phyloP scores from a whole-genome alignment of 2,329 filamentous ascomycete species.

The Pseudogymnoascus sp. region DNA sequence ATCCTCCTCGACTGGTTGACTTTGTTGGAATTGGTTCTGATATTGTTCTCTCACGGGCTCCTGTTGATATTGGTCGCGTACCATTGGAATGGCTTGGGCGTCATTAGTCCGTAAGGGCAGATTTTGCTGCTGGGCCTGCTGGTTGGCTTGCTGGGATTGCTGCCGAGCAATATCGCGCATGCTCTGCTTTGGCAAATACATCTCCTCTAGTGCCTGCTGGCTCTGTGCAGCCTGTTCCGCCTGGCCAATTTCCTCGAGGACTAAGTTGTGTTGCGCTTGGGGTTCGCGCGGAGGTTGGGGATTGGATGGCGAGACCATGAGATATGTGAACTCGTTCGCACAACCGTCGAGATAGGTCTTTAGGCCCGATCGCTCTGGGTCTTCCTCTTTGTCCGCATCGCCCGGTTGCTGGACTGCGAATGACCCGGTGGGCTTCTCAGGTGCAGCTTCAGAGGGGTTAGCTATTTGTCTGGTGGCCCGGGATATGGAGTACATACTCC shows the following conservation, averaged over 20 bases:
- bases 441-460: constrained; percentile 1
- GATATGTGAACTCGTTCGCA: constrained; percentile 58
- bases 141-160: constrained; percentile 45
- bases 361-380: constrained; percentile 44
- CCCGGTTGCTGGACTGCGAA: constrained; percentile 41
- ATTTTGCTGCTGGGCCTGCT: constrained; percentile 33
- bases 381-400: constrained; percentile 28
- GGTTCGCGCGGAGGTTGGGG: constrained; percentile 58
- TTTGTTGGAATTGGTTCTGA: constrained; percentile 26
- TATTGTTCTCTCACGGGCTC: background rate
- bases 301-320: constrained; percentile 62
- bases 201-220: constrained; percentile 30
- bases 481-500: background rate
- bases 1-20: constrained; percentile 38
- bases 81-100: constrained; percentile 42
- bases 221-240: constrained; percentile 16
- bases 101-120: constrained; percentile 32
- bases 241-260: background rate
- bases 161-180: constrained; percentile 36
- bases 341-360: constrained; percentile 58
- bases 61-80: constrained; percentile 36
- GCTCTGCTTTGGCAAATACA: constrained; percentile 20
- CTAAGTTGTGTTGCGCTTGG: constrained; percentile 20
- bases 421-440: constrained; percentile 26
- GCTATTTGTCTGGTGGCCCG: background rate